Percentiles rank a stretch among this genome's conserved stretches.
Evolutionary conservation across 169 alveolate species (phyloP).

Genomic region (Eimeria sp.): DNA sequence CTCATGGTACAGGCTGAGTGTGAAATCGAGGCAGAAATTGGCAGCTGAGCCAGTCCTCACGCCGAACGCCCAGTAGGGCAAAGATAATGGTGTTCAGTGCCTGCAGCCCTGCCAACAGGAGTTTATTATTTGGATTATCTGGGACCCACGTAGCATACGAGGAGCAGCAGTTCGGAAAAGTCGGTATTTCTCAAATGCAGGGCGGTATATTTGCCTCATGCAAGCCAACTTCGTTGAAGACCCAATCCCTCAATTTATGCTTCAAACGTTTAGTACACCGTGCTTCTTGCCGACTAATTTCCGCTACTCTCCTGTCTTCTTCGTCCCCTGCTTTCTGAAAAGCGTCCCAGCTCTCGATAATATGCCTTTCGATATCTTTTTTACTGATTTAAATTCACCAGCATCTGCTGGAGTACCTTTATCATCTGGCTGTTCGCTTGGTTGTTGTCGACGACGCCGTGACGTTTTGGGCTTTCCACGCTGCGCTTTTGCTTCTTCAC

Average conservation of each 20-base stretch:
- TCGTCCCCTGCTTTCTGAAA: neutral
- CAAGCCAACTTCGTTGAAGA: neutral
- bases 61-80: too few species aligned
- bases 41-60: neutral
- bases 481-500: neutral
- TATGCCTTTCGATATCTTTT: conserved; percentile 28
- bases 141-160: neutral
- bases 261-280: neutral
- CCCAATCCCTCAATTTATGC: neutral
- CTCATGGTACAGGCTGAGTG: neutral
- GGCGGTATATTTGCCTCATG: neutral
- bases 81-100: too few species aligned
- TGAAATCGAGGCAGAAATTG: neutral
- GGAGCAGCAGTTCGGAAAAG: neutral
- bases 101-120: neutral
- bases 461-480: neutral
- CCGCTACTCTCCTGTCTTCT: conserved; percentile 1
- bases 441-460: conserved; percentile 5
- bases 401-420: neutral
- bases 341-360: conserved; percentile 64
- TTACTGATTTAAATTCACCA: neutral
- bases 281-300: neutral
- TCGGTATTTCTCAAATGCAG: neutral
- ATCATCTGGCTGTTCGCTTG: neutral
- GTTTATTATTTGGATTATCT: neutral